Base-by-base conservation (phyloP, 345 rosid species). In the Camelina laxa region DNA sequence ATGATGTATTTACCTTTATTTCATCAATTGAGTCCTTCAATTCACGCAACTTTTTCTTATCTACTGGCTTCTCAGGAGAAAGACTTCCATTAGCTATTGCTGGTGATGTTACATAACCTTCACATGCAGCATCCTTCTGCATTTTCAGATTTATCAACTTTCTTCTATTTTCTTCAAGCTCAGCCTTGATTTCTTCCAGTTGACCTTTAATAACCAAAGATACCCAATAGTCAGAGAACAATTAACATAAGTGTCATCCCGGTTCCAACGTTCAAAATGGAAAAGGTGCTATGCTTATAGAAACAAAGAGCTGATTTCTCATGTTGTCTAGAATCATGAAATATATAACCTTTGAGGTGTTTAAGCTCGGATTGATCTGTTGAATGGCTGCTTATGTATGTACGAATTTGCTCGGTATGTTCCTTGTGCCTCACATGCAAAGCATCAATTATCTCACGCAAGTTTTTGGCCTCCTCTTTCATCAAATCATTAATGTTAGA, bases 141-240 rank as follows among this genome's bases (percentile, higher is more conserved):
- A 92, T 92, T 76, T 79, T 87, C 77, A 87, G 77, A 79, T 76
- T 84, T 66, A 95, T 82, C 76, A 92, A 73, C 80, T 90, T 95
- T 84, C 98, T 86, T 85, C 94, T 87, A 77, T 89, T 88, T 73
- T 89, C 98, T 85, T 95, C 97, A 44, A 92, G 94, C 80, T 90
- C 92, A 50, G 85, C 84, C 87, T 86, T 84, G 77, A 67, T 82
- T 84, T 95, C 99, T 82, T 95, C 98, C 76, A 95, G 74, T 81
- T 90, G 90, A 76, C 93, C 98, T 95, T 73, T 66, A 53, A 82
- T 50, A 39, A 75, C 39, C 50, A 79, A 73, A 64, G 75, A 31
- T 15, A 79, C 10, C 66, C 24, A 55, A 75, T 7, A 58, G 30
- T 81, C 49, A 72, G 56, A 60, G 68, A 24, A 55, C 7, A 71